These are phyloP conservation scores for Aotearoamyces nothofagi DNA, from an alignment of 2,329 filamentous ascomycete genomes.

Conservation along the genomic window DNA sequence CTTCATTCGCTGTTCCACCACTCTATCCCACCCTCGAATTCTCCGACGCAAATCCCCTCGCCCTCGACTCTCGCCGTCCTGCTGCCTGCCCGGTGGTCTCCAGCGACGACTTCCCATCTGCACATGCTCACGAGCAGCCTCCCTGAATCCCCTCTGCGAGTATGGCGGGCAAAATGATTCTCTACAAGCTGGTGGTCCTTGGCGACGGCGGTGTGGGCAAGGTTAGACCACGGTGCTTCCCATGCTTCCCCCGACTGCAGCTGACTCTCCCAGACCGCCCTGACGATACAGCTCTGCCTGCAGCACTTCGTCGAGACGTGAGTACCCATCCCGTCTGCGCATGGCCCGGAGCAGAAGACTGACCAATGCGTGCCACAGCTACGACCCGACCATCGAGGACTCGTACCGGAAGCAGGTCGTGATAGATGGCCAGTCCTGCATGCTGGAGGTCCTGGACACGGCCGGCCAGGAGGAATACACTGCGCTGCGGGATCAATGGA, in stretches of 20 bases:
- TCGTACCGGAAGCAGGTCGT: conserved; percentile 82
- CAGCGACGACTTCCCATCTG: background rate
- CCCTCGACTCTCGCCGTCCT: background rate
- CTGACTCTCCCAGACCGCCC: conserved; percentile 39
- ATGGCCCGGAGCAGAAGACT: conserved; percentile 1
- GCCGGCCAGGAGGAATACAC: conserved; percentile 98
- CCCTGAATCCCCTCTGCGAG: conserved; percentile 12
- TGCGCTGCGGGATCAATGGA: conserved; percentile 93
- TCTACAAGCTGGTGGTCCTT: conserved; percentile 92
- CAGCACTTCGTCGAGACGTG: conserved; percentile 93
- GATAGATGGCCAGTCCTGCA: conserved; percentile 89
- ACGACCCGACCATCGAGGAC: conserved; percentile 79
- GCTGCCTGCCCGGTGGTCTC: background rate
- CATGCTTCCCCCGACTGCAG: no score
- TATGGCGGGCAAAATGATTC: conserved; percentile 88
- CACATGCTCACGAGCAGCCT: background rate
- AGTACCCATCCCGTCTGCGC: background rate
- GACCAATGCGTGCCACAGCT: conserved; percentile 22
- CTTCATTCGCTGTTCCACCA: no score
- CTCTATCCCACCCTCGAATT: no score
- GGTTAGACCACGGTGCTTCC: no score
- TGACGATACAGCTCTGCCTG: conserved; percentile 92
- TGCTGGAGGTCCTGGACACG: conserved; percentile 94
- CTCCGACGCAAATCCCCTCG: background rate
- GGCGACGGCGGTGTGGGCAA: conserved; percentile 91